phyloP scores from a whole-genome alignment of 2,329 filamentous ascomycete genomes.

The Davidsoniella australis region DNA sequence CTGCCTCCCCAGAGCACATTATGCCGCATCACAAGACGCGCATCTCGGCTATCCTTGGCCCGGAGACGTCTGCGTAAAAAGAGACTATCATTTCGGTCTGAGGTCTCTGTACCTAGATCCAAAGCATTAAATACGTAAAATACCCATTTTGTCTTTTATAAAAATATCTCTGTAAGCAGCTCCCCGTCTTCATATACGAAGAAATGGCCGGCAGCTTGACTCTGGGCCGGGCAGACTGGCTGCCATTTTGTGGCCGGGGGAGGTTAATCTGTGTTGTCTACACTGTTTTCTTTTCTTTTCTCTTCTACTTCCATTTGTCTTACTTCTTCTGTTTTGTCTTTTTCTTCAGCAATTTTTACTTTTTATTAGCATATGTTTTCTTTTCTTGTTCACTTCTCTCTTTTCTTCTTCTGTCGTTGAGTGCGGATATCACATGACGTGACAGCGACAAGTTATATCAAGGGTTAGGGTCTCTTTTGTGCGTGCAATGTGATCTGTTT shows the following conservation, averaged over 20 bases:
- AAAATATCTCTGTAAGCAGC: too few relatives aligned
- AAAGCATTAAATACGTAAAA: too few relatives aligned
- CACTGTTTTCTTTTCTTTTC: conserved; percentile 5
- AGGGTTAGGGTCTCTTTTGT: too few relatives aligned
- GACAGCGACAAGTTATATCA: too few relatives aligned
- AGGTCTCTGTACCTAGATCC: too few relatives aligned
- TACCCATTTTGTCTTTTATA: too few relatives aligned
- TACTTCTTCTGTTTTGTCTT: conserved; percentile 6
- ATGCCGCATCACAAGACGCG: conserved; percentile 28
- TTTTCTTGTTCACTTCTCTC: conserved; percentile 1
- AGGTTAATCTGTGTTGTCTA: conserved; percentile 5
- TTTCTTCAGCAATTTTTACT: not conserved
- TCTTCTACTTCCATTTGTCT: conserved; percentile 2
- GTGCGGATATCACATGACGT: too few relatives aligned
- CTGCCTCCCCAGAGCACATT: conserved; percentile 30
- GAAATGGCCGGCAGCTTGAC: too few relatives aligned
- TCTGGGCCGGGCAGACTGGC: too few relatives aligned
- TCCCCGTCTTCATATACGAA: too few relatives aligned
- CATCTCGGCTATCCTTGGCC: conserved; percentile 45
- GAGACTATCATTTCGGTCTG: too few relatives aligned
- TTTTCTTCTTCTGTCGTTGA: not conserved
- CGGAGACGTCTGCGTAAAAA: conserved; percentile 32
- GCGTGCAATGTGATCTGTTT: not conserved
- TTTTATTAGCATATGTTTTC: not conserved
- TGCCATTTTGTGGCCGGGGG: too few relatives aligned